phyloP scores from a whole-genome alignment of 192 early-diverging fungal species.

The Backusella sp. region DNA sequence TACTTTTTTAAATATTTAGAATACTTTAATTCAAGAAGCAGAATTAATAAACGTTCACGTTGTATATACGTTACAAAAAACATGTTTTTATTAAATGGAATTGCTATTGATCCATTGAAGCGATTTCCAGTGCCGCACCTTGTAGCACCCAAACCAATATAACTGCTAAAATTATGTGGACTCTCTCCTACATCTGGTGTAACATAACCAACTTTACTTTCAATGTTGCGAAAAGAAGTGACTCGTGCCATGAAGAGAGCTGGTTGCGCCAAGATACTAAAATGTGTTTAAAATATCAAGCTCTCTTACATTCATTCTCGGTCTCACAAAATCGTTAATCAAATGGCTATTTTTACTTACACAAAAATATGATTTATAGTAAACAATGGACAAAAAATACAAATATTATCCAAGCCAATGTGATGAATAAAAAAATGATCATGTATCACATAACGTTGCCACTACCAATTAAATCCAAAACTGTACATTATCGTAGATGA shows the following conservation, averaged over 20 bases:
- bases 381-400: neutral
- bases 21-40: neutral
- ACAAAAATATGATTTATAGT: neutral
- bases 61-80: neutral
- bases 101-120: slow-evolving; percentile 6
- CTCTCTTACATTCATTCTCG: neutral
- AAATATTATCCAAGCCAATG: slow-evolving; percentile 1
- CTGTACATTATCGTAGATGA: slow-evolving; percentile 5
- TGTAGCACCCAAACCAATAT: slow-evolving; percentile 1
- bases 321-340: neutral
- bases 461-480: slow-evolving; percentile 9
- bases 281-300: neutral
- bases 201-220: slow-evolving; percentile 1
- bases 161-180: slow-evolving; percentile 1
- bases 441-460: slow-evolving; percentile 9
- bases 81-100: slow-evolving; percentile 5
- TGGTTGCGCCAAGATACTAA: neutral
- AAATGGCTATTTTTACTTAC: neutral
- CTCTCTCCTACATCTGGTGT: slow-evolving; percentile 5
- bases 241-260: neutral
- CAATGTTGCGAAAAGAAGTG: slow-evolving; percentile 5
- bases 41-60: slow-evolving; percentile 3
- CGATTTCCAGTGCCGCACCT: neutral
- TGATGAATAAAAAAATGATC: slow-evolving; percentile 6
- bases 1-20: neutral